Evolutionary conservation across 192 early-diverging fungal species (phyloP), one percentile per base, ranked within the genome.

Genomic region (Gonapodya sp.): DNA sequence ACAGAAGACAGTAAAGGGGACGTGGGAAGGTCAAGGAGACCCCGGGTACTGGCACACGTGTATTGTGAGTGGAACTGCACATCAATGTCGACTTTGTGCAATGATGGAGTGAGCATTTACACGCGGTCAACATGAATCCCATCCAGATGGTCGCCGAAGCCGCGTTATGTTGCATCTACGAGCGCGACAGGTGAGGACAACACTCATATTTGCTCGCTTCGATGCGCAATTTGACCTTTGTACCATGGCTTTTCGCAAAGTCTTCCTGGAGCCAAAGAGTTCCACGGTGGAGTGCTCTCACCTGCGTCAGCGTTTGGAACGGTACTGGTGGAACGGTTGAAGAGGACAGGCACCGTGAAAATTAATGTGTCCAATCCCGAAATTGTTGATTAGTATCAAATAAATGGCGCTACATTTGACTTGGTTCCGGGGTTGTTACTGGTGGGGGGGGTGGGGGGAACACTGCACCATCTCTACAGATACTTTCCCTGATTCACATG

Each of bases 241-340:
- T n/a, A n/a, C n/a, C n/a, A n/a, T n/a, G n/a, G n/a, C n/a, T n/a
- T n/a, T n/a, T n/a, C n/a, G n/a, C n/a, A 24, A 8, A 64, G 46
- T 24, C 46, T 64, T 24, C 46, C 46, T 64, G 46, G 46, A 8
- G 46, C 24, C 46, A 64, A 64, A 64, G 46, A 64, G 46, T 24
- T 64, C 46, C 46, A 64, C 46, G 93, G 92, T 1, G 96, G 95
- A 64, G 88, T 97, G 1, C 85, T 94, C 35, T 94, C 96, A 31
- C 92, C 94, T 31, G 92, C 93, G 1, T 88, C 89, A 73, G 91
- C 92, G n/a, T 93, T 95, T 89, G 95, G 96, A 36, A 35, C 89
- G 31, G 87, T 89, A 0, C 83, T 96, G 78, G 84, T 95, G 0
- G 82, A 87, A 32, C 86, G 95, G 31, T 84, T 96, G 80, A 86